These are phyloP conservation scores for Fusarium humuli DNA, from an alignment of 2,329 filamentous ascomycete species.

Conservation along the genomic window DNA sequence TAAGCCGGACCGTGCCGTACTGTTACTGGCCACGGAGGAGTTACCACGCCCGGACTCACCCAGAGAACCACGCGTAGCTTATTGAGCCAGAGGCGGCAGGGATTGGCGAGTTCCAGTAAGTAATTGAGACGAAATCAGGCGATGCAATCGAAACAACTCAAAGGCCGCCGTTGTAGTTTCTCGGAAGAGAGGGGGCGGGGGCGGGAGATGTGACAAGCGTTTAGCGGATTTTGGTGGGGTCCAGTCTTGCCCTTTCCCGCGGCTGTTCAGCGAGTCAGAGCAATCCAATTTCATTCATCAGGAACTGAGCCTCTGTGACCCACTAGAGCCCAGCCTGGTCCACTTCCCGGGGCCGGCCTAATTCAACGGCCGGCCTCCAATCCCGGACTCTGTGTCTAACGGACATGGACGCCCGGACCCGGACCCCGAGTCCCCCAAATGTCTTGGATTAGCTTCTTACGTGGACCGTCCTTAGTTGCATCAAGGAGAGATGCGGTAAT, in stretches of 20 bases:
- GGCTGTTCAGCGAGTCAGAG: slow-evolving; percentile 28
- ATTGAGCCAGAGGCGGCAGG: slow-evolving; percentile 11
- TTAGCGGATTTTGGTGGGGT: slow-evolving; percentile 16
- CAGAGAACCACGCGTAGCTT: slow-evolving; percentile 1
- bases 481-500: background rate
- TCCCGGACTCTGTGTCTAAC: background rate
- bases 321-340: background rate
- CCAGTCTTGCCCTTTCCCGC: background rate
- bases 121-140: background rate
- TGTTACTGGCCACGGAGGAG: background rate
- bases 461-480: background rate
- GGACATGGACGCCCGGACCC: slow-evolving; percentile 2
- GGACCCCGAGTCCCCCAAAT: slow-evolving; percentile 10
- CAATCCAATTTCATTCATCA: slow-evolving; percentile 20
- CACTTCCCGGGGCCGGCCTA: slow-evolving; percentile 14
- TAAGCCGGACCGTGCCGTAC: slow-evolving; percentile 23
- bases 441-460: background rate
- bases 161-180: slow-evolving; percentile 22
- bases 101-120: slow-evolving; percentile 1
- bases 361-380: slow-evolving; percentile 12
- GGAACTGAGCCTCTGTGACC: background rate
- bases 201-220: slow-evolving; percentile 29
- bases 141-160: slow-evolving; percentile 33
- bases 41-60: slow-evolving; percentile 1
- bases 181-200: slow-evolving; percentile 39